These are phyloP conservation scores for Paecilomyces formosus DNA, from an alignment of 2,329 filamentous ascomycete genomes.

Conservation along the genomic window DNA sequence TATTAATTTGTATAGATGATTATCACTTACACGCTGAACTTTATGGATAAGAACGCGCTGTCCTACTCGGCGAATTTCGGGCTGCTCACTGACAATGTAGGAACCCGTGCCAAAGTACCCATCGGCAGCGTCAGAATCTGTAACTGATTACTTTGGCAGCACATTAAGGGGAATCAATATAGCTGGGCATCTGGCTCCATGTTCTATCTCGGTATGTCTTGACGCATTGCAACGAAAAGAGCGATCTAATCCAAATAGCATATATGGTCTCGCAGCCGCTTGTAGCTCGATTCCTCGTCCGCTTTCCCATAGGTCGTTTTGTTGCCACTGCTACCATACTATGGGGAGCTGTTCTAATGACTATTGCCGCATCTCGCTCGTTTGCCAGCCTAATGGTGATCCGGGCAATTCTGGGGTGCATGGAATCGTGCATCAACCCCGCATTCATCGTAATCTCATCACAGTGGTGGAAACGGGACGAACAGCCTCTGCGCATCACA, in stretches of 20 bases:
- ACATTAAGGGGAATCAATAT: neutral
- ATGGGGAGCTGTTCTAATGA: neutral
- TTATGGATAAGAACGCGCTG: neutral
- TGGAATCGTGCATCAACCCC: neutral
- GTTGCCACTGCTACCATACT: neutral
- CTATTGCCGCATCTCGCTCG: neutral
- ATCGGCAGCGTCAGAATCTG: no score
- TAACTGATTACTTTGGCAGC: neutral
- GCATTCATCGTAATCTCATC: constrained; percentile 2
- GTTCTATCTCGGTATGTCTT: neutral
- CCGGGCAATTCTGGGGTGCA: neutral
- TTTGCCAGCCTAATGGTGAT: neutral
- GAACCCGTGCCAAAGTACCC: neutral
- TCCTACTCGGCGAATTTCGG: neutral
- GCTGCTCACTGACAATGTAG: neutral
- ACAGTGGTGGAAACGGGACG: constrained; percentile 12
- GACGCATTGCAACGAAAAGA: neutral
- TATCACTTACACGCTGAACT: neutral
- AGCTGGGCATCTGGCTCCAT: neutral
- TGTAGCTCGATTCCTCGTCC: neutral
- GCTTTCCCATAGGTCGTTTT: neutral
- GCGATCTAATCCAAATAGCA: neutral
- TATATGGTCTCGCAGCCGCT: neutral
- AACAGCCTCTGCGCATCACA: constrained; percentile 19
- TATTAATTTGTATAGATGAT: neutral